Evolutionary conservation across 179 eudicot species (phyloP), one percentile per base, ranked within the genome.

Genomic region (Camellia oleifera): DNA sequence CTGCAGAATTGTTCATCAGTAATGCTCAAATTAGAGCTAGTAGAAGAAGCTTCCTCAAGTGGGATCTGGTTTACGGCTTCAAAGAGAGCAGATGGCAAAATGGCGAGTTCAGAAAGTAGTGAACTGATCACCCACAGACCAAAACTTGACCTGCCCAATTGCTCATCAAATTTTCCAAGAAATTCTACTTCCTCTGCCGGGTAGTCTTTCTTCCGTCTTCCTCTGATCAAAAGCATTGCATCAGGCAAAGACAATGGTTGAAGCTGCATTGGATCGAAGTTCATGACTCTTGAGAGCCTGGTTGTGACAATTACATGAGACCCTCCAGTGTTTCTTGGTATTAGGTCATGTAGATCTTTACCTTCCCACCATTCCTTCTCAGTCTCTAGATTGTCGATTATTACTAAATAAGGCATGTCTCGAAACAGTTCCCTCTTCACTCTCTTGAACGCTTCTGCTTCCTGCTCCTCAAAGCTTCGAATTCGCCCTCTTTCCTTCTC

Each of bases 321-420:
- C 14, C 94, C 98, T 40, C 97, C 98, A 0, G 95, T 91, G 86
- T 89, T 91, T 79, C 95, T 88, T 13, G 98, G 98, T 56, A 94
- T 91, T 66, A 92, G 80, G 79, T 94, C 95, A 72, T 90, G 92
- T 45, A 94, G 79, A 78, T 91, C 95, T 81, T 92, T 94, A 44
- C 95, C 98, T 79, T 94, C 98, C 98, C 97, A 94, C 97, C 97
- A 94, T 75, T 91, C 95, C 62, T 88, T 89, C 84, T 94, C 98
- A 0, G 88, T 88, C 78, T 94, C 97, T 11, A 94, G 90, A 82
- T 94, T 89, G 74, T 94, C 98, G 4, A 94, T 90, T 1, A 94
- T 87, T 44, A 94, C 73, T 77, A 94, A 85, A 82, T 94, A 94
- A 40, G 98, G 98, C 87, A 89, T 84, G 79, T 94, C 97, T n/a